Conservation (phyloP, 1,139 yeast species). For the Pichia sp. region DNA sequence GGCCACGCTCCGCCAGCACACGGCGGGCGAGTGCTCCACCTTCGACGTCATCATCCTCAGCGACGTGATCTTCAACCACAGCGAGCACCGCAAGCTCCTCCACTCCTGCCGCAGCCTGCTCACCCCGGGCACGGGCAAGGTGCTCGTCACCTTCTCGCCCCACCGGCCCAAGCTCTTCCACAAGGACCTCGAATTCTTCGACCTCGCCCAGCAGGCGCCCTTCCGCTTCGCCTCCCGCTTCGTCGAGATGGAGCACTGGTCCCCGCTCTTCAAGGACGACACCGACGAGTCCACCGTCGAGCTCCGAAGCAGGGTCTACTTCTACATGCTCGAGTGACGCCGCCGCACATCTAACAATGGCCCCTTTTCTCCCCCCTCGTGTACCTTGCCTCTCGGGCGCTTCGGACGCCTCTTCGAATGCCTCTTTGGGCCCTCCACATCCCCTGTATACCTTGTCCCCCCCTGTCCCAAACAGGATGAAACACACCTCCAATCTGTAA, state of each 20-base stretch:
- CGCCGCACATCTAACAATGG: neutral
- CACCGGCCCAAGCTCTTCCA: slow-evolving; percentile 77
- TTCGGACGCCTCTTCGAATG: too few species aligned
- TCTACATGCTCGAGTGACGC: slow-evolving; percentile 37
- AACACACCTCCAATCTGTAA: neutral
- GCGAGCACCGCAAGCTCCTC: slow-evolving; percentile 78
- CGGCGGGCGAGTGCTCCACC: slow-evolving; percentile 15
- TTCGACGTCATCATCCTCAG: slow-evolving; percentile 81
- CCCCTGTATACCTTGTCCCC: neutral
- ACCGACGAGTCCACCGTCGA: slow-evolving; percentile 69
- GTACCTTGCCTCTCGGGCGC: neutral
- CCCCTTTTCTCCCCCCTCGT: neutral
- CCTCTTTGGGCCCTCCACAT: neutral
- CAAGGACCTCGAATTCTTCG: slow-evolving; percentile 73
- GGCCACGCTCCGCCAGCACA: slow-evolving; percentile 23
- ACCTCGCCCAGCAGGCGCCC: slow-evolving; percentile 55
- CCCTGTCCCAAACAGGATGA: too few species aligned
- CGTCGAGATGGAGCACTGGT: slow-evolving; percentile 73
- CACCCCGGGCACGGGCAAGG: slow-evolving; percentile 49
- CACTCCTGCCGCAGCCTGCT: slow-evolving; percentile 61
- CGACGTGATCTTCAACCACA: slow-evolving; percentile 89
- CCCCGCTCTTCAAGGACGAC: slow-evolving; percentile 88
- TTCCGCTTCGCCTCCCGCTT: slow-evolving; percentile 60
- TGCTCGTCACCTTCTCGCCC: slow-evolving; percentile 89
- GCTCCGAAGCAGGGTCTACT: slow-evolving; percentile 79